phyloP scores from a whole-genome alignment of 2,329 filamentous ascomycete species.

The Cladosporium sp. region DNA sequence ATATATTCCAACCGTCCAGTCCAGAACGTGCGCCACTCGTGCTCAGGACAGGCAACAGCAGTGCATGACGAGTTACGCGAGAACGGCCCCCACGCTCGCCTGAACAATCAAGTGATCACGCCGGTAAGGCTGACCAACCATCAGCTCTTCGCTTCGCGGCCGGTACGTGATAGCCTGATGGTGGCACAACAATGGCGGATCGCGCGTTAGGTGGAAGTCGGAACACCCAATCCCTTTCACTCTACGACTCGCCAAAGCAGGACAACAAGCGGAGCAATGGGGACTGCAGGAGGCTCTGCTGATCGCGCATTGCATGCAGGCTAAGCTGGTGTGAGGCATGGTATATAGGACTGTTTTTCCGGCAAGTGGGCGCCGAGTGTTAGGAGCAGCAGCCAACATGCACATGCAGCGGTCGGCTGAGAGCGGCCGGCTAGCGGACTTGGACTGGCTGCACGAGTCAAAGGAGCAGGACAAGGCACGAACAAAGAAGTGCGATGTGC shows the following conservation, averaged over 20 bases:
- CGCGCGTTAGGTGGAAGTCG: not conserved
- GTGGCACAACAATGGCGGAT: not conserved
- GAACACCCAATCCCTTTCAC: no score
- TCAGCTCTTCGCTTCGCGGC: not conserved
- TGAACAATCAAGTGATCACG: conserved; percentile 2
- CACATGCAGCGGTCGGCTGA: no score
- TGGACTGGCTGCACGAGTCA: not conserved
- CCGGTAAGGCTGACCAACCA: conserved; percentile 6
- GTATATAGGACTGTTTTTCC: not conserved
- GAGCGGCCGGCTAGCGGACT: not conserved
- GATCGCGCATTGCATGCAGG: not conserved
- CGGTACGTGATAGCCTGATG: not conserved
- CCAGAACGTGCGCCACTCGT: not conserved
- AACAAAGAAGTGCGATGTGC: not conserved
- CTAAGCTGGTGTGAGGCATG: no score
- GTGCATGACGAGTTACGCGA: not conserved
- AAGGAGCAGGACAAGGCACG: not conserved
- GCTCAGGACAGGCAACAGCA: no score
- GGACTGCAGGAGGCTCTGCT: conserved; percentile 1
- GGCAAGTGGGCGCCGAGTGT: not conserved
- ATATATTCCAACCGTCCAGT: not conserved
- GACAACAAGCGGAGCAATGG: not conserved
- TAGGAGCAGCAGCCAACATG: no score
- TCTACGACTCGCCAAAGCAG: not conserved
- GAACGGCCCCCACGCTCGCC: not conserved